phyloP scores from a whole-genome alignment of 2,329 filamentous ascomycete species.

The Arthrobotrys megalospora region DNA sequence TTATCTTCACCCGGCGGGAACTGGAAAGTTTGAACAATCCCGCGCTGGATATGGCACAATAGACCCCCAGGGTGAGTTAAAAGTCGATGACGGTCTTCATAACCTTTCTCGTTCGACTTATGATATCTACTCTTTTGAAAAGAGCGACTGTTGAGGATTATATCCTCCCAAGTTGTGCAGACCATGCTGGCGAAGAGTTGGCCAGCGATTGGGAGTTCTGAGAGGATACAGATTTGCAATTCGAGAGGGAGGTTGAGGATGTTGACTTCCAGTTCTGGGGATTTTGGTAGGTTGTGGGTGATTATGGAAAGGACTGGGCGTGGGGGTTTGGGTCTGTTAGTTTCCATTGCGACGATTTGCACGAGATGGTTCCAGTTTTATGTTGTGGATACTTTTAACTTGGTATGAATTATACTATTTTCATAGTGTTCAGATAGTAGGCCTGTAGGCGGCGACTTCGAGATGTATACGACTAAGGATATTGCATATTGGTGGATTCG shows the following conservation, averaged over 20 bases:
- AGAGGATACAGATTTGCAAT: slow-evolving; percentile 12
- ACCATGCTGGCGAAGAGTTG: slow-evolving; percentile 20
- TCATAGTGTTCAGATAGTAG: no score
- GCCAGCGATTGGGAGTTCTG: not conserved
- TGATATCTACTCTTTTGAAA: slow-evolving; percentile 6
- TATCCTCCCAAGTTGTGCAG: slow-evolving; percentile 9
- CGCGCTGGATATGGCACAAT: not conserved
- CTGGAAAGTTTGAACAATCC: not conserved
- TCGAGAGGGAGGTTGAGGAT: slow-evolving; percentile 9
- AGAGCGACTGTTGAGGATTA: not conserved
- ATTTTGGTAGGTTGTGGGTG: not conserved
- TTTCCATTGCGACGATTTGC: no score
- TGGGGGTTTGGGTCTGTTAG: no score
- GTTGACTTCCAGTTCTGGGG: not conserved
- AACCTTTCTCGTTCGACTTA: not conserved
- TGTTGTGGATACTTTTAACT: no score
- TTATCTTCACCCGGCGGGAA: not conserved
- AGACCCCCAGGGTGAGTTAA: not conserved
- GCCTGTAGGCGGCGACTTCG: no score
- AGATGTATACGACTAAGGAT: no score
- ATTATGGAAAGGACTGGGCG: not conserved
- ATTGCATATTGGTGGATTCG: no score
- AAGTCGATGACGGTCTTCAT: not conserved
- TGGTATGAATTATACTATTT: no score
- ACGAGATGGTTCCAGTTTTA: no score